Conservation (phyloP, 78 protist species). For the Blattamonas nauphoetae region DNA sequence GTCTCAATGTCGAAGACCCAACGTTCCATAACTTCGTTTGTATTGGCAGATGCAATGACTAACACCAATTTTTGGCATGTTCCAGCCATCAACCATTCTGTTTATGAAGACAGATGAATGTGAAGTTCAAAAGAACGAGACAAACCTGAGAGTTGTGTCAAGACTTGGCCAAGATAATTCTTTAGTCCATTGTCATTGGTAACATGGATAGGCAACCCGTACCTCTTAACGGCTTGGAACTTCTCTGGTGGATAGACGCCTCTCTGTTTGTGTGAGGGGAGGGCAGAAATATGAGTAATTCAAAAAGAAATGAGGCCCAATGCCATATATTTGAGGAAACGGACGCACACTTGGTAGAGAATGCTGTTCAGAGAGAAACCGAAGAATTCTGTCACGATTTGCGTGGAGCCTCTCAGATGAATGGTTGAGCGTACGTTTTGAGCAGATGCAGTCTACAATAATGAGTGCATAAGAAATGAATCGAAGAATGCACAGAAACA, state of each 20-base stretch:
- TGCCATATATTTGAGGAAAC: neutral
- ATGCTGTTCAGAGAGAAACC: conserved; percentile 45
- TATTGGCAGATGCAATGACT: conserved; percentile 63
- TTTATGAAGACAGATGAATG: neutral
- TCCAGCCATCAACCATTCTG: conserved; percentile 76
- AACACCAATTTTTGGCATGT: conserved; percentile 82
- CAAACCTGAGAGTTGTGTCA: conserved; percentile 58
- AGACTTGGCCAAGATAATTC: conserved; percentile 64
- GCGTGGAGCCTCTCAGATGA: conserved; percentile 80
- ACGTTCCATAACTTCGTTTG: conserved; percentile 73
- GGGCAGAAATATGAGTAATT: neutral
- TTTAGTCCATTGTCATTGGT: conserved; percentile 72
- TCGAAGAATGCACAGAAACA: too few relatives aligned
- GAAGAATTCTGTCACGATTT: conserved; percentile 90
- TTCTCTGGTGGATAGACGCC: conserved; percentile 91
- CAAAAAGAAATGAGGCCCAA: neutral
- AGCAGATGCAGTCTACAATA: neutral
- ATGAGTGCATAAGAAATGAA: too few relatives aligned
- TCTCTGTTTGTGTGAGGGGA: conserved; percentile 74
- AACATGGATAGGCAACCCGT: conserved; percentile 71
- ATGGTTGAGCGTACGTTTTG: conserved; percentile 30
- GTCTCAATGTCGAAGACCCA: conserved; percentile 90
- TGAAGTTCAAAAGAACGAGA: neutral
- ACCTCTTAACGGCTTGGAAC: conserved; percentile 66
- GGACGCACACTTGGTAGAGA: conserved; percentile 32